A percentile compares a stretch with the other conserved stretches of the same genome.
phyloP scores from a whole-genome alignment of 768 basidiomycete genomes.

The Trametes cingulata region DNA sequence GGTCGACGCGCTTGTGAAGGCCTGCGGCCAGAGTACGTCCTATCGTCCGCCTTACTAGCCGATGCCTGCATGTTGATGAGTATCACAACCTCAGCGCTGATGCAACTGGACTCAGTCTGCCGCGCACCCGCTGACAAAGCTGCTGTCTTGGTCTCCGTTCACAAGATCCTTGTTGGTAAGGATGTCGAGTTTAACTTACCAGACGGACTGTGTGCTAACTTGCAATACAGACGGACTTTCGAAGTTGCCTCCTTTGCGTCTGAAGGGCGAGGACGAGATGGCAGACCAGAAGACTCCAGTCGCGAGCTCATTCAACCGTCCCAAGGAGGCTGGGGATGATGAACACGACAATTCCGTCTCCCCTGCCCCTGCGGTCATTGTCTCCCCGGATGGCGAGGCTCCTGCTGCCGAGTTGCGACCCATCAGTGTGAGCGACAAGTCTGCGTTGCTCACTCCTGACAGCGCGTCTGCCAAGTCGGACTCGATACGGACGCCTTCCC shows the following conservation, averaged over 20 bases:
- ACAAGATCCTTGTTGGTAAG: slow-evolving; percentile 85
- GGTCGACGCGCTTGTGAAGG: slow-evolving; percentile 64
- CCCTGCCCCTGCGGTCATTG: slow-evolving; percentile 14
- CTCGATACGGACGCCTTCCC: slow-evolving; percentile 7
- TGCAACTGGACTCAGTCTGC: slow-evolving; percentile 48
- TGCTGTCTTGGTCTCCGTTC: slow-evolving; percentile 75
- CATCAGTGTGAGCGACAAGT: background rate
- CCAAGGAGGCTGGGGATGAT: slow-evolving; percentile 1
- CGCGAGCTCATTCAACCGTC: slow-evolving; percentile 21
- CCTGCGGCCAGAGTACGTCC: slow-evolving; percentile 77
- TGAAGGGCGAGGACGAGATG: slow-evolving; percentile 63
- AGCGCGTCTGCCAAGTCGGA: slow-evolving; percentile 10
- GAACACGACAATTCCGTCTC: slow-evolving; percentile 10
- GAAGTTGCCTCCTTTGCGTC: slow-evolving; percentile 66
- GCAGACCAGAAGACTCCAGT: slow-evolving; percentile 36
- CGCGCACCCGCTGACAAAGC: slow-evolving; percentile 79
- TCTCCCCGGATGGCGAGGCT: slow-evolving; percentile 4
- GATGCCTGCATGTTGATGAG: background rate
- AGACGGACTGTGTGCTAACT: background rate
- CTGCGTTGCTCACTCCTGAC: slow-evolving; percentile 7
- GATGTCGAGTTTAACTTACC: background rate
- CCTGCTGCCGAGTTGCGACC: slow-evolving; percentile 3
- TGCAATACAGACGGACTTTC: slow-evolving; percentile 71
- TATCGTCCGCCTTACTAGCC: background rate
- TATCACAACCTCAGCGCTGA: slow-evolving; percentile 42